Conservation (phyloP, 257 asterid species). For the Henckelia pumila region DNA sequence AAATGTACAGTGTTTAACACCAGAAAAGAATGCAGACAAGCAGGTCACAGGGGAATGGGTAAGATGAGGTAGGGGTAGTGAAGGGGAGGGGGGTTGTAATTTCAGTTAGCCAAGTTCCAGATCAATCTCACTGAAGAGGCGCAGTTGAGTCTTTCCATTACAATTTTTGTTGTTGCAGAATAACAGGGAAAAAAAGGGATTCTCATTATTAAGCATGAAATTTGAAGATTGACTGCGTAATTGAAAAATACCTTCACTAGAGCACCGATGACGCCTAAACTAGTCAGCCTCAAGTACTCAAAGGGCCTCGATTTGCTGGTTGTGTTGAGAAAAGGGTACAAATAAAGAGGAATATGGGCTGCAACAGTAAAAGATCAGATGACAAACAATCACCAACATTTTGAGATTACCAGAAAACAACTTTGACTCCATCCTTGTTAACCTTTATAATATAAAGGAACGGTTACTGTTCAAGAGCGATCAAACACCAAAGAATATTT, state of each 20-base stretch:
- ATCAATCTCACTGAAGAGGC: neutral
- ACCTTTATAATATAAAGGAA: slow-evolving; percentile 10
- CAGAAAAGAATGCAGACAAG: neutral
- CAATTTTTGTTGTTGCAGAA: neutral
- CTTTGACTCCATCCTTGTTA: neutral
- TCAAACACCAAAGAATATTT: slow-evolving; percentile 1
- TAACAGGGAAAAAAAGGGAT: neutral
- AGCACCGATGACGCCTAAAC: slow-evolving; percentile 96
- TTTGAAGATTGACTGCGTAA: neutral
- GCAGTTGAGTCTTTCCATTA: neutral
- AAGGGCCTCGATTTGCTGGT: slow-evolving; percentile 91
- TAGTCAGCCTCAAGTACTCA: slow-evolving; percentile 92
- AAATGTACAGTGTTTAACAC: neutral
- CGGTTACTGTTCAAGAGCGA: neutral
- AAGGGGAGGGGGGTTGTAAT: too few species aligned
- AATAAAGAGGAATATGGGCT: slow-evolving; percentile 87
- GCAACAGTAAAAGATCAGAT: slow-evolving; percentile 36
- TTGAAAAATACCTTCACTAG: slow-evolving; percentile 73
- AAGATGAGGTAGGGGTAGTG: too few species aligned
- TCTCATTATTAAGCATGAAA: neutral
- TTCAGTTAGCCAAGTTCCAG: too few species aligned
- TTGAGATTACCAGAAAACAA: slow-evolving; percentile 3
- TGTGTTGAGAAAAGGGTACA: slow-evolving; percentile 92
- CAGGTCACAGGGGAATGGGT: neutral
- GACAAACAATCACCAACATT: slow-evolving; percentile 13